Evolutionary conservation across 305 asterid species (phyloP).

Genomic region (Caryopteris hybrid): DNA sequence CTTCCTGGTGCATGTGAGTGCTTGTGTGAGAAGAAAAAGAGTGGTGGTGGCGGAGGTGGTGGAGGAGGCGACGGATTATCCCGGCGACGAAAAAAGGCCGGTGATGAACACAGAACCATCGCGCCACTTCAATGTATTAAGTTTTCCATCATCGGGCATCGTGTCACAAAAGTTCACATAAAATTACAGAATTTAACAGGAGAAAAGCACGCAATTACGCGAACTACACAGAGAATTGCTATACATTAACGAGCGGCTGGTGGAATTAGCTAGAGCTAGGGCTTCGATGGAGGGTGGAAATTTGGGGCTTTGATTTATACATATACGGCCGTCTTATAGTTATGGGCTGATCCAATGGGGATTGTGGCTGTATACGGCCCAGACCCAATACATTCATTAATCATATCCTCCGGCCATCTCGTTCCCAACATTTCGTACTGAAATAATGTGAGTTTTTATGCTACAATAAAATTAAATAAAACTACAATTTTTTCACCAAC

Average conservation of each 20-base stretch:
- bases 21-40: background rate
- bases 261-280: too few species aligned
- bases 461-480: too few species aligned
- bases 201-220: too few species aligned
- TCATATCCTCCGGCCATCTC: background rate
- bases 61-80: constrained; percentile 20
- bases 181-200: too few species aligned
- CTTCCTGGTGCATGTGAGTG: constrained; percentile 30
- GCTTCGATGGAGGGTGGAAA: too few species aligned
- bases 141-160: constrained; percentile 59
- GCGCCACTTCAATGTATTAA: constrained; percentile 35
- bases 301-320: background rate
- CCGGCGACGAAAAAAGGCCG: constrained; percentile 34
- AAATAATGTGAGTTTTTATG: too few species aligned
- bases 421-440: too few species aligned
- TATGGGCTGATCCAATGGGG: background rate
- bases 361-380: background rate
- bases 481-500: too few species aligned
- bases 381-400: background rate
- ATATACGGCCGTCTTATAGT: background rate
- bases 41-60: constrained; percentile 6
- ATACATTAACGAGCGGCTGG: too few species aligned
- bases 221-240: too few species aligned
- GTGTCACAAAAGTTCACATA: too few species aligned
- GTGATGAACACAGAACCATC: constrained; percentile 32